Evolutionary conservation across 1,284 basidiomycete genomes (phyloP).

Genomic region (Pseudozyma tsukubaensis): DNA sequence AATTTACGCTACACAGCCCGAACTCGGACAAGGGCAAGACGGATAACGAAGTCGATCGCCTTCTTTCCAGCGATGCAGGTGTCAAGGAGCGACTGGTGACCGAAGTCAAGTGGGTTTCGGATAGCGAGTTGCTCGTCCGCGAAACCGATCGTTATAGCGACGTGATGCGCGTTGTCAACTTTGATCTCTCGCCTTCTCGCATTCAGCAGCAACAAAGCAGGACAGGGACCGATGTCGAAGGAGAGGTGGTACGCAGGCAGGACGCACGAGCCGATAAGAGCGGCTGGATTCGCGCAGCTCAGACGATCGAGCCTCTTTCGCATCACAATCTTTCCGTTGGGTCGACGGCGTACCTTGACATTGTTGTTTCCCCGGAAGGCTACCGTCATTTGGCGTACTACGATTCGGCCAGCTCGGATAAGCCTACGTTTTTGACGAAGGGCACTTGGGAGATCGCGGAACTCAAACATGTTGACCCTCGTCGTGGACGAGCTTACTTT

Average conservation of each 20-base stretch:
- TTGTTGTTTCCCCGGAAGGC: constrained; percentile 46
- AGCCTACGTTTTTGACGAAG: constrained; percentile 76
- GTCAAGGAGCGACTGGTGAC: constrained; percentile 74
- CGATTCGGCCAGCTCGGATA: constrained; percentile 20
- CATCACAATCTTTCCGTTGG: constrained; percentile 39
- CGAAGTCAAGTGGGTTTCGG: constrained; percentile 87
- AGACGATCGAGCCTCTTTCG: constrained; percentile 47
- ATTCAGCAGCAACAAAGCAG: constrained; percentile 3
- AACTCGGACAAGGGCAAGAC: constrained; percentile 41
- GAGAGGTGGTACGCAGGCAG: constrained; percentile 72
- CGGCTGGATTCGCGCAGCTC: constrained; percentile 84
- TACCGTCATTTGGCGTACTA: constrained; percentile 60
- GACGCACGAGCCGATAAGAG: constrained; percentile 79
- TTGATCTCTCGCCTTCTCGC: constrained; percentile 24
- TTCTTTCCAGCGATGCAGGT: constrained; percentile 73
- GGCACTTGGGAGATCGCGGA: constrained; percentile 89
- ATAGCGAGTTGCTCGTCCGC: constrained; percentile 81
- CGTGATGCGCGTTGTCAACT: constrained; percentile 50
- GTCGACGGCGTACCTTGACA: constrained; percentile 56
- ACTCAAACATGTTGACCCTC: constrained; percentile 79
- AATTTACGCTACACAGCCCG: constrained; percentile 39
- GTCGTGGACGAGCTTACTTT: constrained; percentile 83
- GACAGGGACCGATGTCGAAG: constrained; percentile 40
- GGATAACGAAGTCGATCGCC: constrained; percentile 69
- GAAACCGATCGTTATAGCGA: constrained; percentile 76